phyloP scores from a whole-genome alignment of 2,329 filamentous ascomycete genomes.

The Sodiomyces alkalinus region DNA sequence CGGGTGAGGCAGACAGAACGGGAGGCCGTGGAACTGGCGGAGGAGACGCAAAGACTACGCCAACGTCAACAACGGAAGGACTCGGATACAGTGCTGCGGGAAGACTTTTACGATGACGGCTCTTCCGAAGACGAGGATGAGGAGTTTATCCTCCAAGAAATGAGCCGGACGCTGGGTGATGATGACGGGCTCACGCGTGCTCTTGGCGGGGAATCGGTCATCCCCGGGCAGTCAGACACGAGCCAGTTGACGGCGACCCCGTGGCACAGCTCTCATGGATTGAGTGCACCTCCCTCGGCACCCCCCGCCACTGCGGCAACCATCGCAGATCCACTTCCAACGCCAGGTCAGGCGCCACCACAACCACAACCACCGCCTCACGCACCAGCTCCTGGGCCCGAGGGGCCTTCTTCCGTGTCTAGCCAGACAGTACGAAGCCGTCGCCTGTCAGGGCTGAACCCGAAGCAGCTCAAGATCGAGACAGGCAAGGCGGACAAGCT shows the following conservation, averaged over 20 bases:
- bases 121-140: constrained; percentile 64
- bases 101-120: constrained; percentile 47
- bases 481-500: constrained; percentile 27
- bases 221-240: constrained; percentile 57
- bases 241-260: constrained; percentile 64
- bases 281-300: too few relatives aligned
- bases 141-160: constrained; percentile 70
- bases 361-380: constrained; percentile 33
- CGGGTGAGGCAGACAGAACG: constrained; percentile 58
- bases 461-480: constrained; percentile 79
- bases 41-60: too few relatives aligned
- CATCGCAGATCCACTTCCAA: too few relatives aligned
- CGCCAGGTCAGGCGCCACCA: constrained; percentile 39
- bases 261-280: constrained; percentile 55
- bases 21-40: constrained; percentile 42
- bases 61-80: constrained; percentile 61
- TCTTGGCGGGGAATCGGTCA: constrained; percentile 1
- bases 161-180: constrained; percentile 72
- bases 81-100: constrained; percentile 31
- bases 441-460: constrained; percentile 64
- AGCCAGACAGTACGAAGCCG: constrained; percentile 52
- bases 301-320: too few relatives aligned
- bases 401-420: constrained; percentile 16
- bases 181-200: too few relatives aligned
- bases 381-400: too few relatives aligned